phyloP scores from a whole-genome alignment of 169 alveolate genomes.

The Plasmodium falciparum region DNA sequence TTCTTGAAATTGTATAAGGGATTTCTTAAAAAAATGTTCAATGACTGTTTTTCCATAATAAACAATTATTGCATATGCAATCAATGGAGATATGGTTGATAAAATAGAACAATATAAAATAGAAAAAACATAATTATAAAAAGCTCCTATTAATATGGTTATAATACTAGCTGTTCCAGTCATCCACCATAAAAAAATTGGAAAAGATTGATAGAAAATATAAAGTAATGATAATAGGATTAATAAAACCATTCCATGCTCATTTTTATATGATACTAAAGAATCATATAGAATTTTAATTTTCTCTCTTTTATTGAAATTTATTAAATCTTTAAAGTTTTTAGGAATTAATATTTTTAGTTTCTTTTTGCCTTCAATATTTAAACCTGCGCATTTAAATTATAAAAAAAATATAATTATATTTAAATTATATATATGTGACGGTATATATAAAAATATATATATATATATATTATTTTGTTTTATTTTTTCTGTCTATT shows the following conservation, averaged over 20 bases:
- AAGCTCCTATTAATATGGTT: conserved; percentile 72
- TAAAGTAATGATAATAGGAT: conserved; percentile 52
- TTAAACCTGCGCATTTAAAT: conserved; percentile 15
- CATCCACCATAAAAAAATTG: conserved; percentile 77
- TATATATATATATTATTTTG: neutral
- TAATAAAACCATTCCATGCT: conserved; percentile 49
- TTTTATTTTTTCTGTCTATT: conserved; percentile 1
- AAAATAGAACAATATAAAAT: conserved; percentile 62
- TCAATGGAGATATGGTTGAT: conserved; percentile 45
- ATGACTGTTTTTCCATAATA: conserved; percentile 46
- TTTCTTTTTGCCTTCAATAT: conserved; percentile 46
- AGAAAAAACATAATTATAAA: conserved; percentile 63
- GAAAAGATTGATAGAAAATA: conserved; percentile 65
- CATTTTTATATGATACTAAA: conserved; percentile 63
- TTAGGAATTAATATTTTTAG: conserved; percentile 42
- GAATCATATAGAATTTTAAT: conserved; percentile 57
- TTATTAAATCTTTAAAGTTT: conserved; percentile 52
- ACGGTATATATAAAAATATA: neutral
- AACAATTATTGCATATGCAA: conserved; percentile 40
- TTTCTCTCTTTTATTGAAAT: conserved; percentile 22
- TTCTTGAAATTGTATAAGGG: conserved; percentile 42
- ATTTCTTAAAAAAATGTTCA: conserved; percentile 47
- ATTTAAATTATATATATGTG: neutral
- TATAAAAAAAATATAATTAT: neutral
- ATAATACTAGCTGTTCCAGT: conserved; percentile 68